Conservation (phyloP, 305 asterid genomes). For the Nicotiana rustica region DNA sequence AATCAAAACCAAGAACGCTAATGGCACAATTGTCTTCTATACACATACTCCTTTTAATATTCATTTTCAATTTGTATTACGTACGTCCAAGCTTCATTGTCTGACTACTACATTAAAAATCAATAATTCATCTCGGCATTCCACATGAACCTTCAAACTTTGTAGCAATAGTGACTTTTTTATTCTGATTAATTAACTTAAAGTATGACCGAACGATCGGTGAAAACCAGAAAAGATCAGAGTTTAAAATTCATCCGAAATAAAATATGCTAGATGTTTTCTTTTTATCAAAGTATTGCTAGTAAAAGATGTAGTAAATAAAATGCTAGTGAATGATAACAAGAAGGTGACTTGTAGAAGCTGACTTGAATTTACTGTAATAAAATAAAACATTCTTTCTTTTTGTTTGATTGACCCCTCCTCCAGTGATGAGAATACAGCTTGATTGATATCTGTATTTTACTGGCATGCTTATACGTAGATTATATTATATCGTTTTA, state of each 20-base stretch:
- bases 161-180: not conserved
- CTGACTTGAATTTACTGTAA: not conserved
- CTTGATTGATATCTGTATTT: conserved; percentile 23
- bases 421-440: conserved; percentile 21
- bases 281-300: not conserved
- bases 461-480: not conserved
- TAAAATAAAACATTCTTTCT: not conserved
- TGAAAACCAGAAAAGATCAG: not conserved
- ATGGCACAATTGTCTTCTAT: not conserved
- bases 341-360: not conserved
- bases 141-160: not conserved
- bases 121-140: not conserved
- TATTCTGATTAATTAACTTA: not conserved
- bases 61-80: too few relatives aligned
- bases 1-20: not conserved
- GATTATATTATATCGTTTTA: not conserved
- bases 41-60: not conserved
- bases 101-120: not conserved
- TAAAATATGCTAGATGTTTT: not conserved
- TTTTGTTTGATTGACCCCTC: conserved; percentile 10
- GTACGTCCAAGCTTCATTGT: not conserved
- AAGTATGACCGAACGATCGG: not conserved
- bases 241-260: not conserved
- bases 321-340: not conserved
- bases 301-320: not conserved